Evolutionary conservation across 352 stramenopile genomes (phyloP).

Genomic region (Phytophthora europaea): DNA sequence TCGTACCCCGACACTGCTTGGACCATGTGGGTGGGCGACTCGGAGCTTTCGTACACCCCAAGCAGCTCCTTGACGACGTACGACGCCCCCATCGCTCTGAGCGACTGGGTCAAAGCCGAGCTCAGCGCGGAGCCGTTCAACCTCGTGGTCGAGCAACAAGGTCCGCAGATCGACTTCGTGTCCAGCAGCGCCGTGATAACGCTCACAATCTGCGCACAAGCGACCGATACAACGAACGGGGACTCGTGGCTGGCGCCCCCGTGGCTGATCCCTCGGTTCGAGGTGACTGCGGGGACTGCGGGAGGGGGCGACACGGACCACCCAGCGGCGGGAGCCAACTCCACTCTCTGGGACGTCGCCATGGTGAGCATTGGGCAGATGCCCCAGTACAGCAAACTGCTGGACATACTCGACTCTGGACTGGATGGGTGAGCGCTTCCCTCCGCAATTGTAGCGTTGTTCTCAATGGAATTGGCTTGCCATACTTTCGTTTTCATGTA

Average conservation of each 20-base stretch:
- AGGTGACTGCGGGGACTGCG: not conserved
- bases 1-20: slow-evolving; percentile 1
- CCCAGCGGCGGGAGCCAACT: slow-evolving; percentile 4
- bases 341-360: slow-evolving; percentile 17
- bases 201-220: not conserved
- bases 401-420: slow-evolving; percentile 10
- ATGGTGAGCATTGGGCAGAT: slow-evolving; percentile 7
- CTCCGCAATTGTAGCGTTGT: not conserved
- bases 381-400: slow-evolving; percentile 18
- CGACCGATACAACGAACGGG: not conserved
- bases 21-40: slow-evolving; percentile 1
- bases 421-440: not conserved
- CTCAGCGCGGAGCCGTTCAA: not conserved
- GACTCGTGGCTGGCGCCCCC: not conserved
- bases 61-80: not conserved
- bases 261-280: slow-evolving; percentile 18
- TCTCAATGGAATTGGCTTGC: no score
- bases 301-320: slow-evolving; percentile 7
- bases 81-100: not conserved
- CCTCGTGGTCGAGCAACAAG: not conserved
- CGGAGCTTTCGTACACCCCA: not conserved
- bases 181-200: not conserved
- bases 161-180: not conserved
- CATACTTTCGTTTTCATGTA: no score
- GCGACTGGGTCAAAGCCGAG: slow-evolving; percentile 1